Conservation (phyloP, 169 alveolate species). For the Theileria orientalis region DNA sequence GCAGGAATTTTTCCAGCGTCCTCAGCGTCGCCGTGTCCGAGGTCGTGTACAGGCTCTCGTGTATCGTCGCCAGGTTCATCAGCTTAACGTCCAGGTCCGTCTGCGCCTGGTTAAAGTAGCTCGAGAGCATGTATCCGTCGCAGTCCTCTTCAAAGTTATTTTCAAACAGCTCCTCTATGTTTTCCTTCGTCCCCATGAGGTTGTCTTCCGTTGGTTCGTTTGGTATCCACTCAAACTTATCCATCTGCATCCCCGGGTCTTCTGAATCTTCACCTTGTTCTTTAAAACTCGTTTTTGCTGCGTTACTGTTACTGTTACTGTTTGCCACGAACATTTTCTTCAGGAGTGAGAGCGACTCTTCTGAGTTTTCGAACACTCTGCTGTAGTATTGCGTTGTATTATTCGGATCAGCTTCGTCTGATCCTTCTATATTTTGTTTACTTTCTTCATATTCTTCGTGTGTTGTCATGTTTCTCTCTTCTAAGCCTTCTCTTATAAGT, state of each 20-base stretch:
- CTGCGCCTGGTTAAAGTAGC: constrained; percentile 2
- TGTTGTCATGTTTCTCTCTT: too few species aligned
- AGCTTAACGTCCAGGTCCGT: constrained; percentile 20
- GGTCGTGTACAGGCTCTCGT: constrained; percentile 49
- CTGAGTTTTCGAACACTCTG: neutral
- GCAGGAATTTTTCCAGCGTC: constrained; percentile 52
- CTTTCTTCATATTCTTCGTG: too few species aligned
- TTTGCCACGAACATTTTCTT: constrained; percentile 24
- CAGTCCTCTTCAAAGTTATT: constrained; percentile 10
- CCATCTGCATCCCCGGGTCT: neutral
- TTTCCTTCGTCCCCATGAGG: neutral
- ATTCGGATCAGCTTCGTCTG: too few species aligned
- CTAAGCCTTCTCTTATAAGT: too few species aligned
- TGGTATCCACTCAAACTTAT: constrained; percentile 29
- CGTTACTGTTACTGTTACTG: neutral
- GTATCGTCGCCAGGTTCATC: constrained; percentile 21
- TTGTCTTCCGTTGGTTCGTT: constrained; percentile 14
- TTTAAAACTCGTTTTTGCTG: neutral
- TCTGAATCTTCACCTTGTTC: neutral
- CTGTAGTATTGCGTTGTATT: too few species aligned
- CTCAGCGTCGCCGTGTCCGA: constrained; percentile 51
- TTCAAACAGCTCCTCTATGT: neutral
- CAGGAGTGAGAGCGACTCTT: constrained; percentile 7
- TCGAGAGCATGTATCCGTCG: constrained; percentile 5
- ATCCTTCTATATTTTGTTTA: neutral